A percentile compares a stretch with the other conserved stretches of the same genome.
phyloP scores from a whole-genome alignment of 495 filamentous ascomycete genomes.

The Neurospora sp. region DNA sequence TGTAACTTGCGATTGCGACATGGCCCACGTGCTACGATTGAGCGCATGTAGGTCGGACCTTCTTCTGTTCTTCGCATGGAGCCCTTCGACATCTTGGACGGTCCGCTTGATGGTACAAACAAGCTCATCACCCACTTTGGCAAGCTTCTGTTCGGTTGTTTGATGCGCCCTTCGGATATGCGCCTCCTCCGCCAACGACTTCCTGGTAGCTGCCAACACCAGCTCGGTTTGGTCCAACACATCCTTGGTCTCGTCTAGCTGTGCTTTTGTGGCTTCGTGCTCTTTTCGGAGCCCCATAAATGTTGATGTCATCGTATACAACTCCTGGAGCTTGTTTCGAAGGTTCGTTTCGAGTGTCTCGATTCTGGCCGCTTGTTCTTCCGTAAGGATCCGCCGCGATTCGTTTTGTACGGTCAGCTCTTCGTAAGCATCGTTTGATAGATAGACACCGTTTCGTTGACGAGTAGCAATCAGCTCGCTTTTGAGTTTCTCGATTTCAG shows the following conservation, averaged over 20 bases:
- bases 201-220: slow-evolving; percentile 62
- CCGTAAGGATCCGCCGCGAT: slow-evolving; percentile 80
- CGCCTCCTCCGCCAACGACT: slow-evolving; percentile 70
- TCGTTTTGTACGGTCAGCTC: slow-evolving; percentile 84
- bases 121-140: slow-evolving; percentile 59
- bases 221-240: slow-evolving; percentile 80
- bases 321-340: slow-evolving; percentile 81
- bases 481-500: slow-evolving; percentile 91
- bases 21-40: slow-evolving; percentile 70
- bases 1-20: slow-evolving; percentile 62
- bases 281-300: slow-evolving; percentile 82
- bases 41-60: slow-evolving; percentile 69
- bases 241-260: slow-evolving; percentile 67
- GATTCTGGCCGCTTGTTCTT: slow-evolving; percentile 86
- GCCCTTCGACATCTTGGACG: slow-evolving; percentile 64
- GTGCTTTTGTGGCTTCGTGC: slow-evolving; percentile 59
- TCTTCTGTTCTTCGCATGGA: slow-evolving; percentile 74
- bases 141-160: slow-evolving; percentile 68
- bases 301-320: slow-evolving; percentile 72
- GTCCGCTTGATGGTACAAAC: slow-evolving; percentile 65
- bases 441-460: slow-evolving; percentile 89
- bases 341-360: slow-evolving; percentile 85
- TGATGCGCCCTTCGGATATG: slow-evolving; percentile 74
- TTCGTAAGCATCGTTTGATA: slow-evolving; percentile 75
- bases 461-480: slow-evolving; percentile 86